These are phyloP conservation scores for Xylaria intraflava DNA, from an alignment of 495 filamentous ascomycete species.

Conservation along the genomic window DNA sequence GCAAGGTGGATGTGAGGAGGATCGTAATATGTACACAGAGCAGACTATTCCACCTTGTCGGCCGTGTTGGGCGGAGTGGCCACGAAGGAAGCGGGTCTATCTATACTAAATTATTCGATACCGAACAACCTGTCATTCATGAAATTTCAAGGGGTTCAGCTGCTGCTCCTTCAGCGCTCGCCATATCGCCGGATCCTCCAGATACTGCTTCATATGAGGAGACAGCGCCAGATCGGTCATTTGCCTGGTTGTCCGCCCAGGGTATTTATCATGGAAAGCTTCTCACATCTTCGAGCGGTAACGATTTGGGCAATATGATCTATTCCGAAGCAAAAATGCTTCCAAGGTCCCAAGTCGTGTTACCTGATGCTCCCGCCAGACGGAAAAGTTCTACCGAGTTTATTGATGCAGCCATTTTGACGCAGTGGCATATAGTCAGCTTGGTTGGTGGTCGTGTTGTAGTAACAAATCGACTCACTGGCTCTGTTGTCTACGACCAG, in stretches of 20 bases:
- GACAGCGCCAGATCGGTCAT: constrained; percentile 56
- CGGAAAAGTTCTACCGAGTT: constrained; percentile 59
- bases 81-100: constrained; percentile 75
- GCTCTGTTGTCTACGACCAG: constrained; percentile 78
- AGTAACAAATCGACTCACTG: constrained; percentile 78
- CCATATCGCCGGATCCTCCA: constrained; percentile 65
- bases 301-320: constrained; percentile 58
- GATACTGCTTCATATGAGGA: constrained; percentile 38
- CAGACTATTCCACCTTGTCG: constrained; percentile 69
- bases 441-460: constrained; percentile 76
- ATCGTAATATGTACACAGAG: constrained; percentile 71
- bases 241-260: constrained; percentile 83
- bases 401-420: constrained; percentile 74
- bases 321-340: constrained; percentile 69
- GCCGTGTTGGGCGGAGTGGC: constrained; percentile 63
- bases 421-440: constrained; percentile 87
- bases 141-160: constrained; percentile 53
- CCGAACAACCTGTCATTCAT: constrained; percentile 66
- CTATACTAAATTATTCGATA: constrained; percentile 81
- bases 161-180: constrained; percentile 56
- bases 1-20: constrained; percentile 60
- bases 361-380: constrained; percentile 55
- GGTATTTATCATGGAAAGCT: constrained; percentile 85
- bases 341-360: constrained; percentile 61
- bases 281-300: constrained; percentile 39